Evolutionary conservation across 2,329 filamentous ascomycete genomes (phyloP).

Genomic region (Neobulgaria alba): DNA sequence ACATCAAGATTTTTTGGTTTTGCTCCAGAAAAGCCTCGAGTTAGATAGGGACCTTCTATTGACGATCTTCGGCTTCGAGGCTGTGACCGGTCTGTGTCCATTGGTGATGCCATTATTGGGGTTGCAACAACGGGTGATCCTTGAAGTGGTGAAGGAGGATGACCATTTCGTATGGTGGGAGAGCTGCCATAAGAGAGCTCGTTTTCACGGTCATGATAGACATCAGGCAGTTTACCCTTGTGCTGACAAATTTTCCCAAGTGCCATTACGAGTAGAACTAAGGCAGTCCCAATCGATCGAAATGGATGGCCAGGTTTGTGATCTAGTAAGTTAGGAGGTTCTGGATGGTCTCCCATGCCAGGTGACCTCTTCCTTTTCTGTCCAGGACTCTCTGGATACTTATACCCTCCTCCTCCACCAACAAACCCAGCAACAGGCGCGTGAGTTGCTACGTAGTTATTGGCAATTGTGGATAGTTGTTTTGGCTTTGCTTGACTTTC

Average conservation of each 20-base stretch:
- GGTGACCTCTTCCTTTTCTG: conserved; percentile 27
- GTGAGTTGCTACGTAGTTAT: conserved; percentile 12
- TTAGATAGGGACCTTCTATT: conserved; percentile 31
- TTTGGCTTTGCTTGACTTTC: conserved; percentile 22
- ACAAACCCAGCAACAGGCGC: conserved; percentile 1
- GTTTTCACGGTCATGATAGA: neutral
- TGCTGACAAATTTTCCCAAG: conserved; percentile 72
- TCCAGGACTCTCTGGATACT: conserved; percentile 27
- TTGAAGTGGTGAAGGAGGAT: conserved; percentile 44
- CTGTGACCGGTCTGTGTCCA: conserved; percentile 38
- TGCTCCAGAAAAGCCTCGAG: conserved; percentile 16
- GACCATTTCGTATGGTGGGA: conserved; percentile 37
- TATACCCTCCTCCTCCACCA: conserved; percentile 6
- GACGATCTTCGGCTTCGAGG: conserved; percentile 40
- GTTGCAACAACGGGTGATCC: conserved; percentile 41
- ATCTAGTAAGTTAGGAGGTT: conserved; percentile 17
- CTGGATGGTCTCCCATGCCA: conserved; percentile 16
- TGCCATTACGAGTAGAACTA: conserved; percentile 76
- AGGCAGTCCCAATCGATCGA: conserved; percentile 67
- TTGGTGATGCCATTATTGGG: conserved; percentile 42
- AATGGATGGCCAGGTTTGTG: conserved; percentile 43
- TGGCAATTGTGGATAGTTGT: too few species aligned
- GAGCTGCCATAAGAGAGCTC: conserved; percentile 16
- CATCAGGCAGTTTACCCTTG: conserved; percentile 40
- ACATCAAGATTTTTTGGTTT: conserved; percentile 64